Evolutionary conservation across 1,284 basidiomycete genomes (phyloP), one percentile per base, ranked within the genome.

Genomic region (Mixia osmundae): DNA sequence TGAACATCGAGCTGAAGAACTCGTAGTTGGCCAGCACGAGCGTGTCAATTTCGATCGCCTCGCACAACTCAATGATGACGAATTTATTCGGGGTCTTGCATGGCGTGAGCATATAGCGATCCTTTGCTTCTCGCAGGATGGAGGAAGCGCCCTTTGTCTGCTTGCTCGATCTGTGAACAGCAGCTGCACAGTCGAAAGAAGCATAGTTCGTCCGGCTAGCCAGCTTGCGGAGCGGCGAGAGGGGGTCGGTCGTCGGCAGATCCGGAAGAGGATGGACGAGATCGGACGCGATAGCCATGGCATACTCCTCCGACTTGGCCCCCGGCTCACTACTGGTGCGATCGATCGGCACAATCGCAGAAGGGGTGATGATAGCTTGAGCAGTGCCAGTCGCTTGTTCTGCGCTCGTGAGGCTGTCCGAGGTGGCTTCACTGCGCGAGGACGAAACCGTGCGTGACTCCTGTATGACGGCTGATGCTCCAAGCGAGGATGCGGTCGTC

Each of bases 1-100:
- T 78, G 61, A 97, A 91, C 35, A 94, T 78, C 8, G 87, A 83
- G 48, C 78, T 85, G 61, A 95, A 99, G 61, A 95, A 95, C 59
- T 97, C 89, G 56, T 79, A 91, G 51, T 95, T 91, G 36, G 85
- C 87, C 5, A 99, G 61, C 53, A 95, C 85, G 34, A 97, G 69
- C 0, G 85, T 89, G 55, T 97, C 87, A 50, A 95, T 82, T 32
- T 77, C 65, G 47, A 97, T 85, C 54, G 95, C 89, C 48, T 95
- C 87, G 59, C 91, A 99, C 5, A 95, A 69, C 57, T 97, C 91
- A 29, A 95, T 74, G 20, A 94, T 71, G 15, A 95, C 76, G 56
- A 73, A 94, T 50, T 91, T 80, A 21, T 65, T 61, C 42, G 51
- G 47, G 4, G 64, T 61, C 19, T 67, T 66, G 51, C 91, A 97